These are phyloP conservation scores for Coffea humblotiana DNA, from an alignment of 305 asterid genomes.

Conservation along the genomic window DNA sequence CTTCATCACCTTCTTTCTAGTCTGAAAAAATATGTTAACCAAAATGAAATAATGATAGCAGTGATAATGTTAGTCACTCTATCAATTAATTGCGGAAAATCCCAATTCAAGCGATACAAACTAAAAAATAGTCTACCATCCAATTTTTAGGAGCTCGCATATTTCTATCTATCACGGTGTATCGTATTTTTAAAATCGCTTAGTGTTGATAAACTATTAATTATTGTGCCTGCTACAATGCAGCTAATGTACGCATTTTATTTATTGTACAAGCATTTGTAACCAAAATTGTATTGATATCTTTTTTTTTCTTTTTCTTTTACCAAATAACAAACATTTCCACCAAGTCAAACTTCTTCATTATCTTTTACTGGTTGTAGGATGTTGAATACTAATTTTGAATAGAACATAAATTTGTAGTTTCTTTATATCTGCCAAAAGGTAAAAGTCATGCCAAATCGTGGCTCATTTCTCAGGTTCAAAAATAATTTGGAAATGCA, in stretches of 20 bases:
- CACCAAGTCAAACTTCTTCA: background rate
- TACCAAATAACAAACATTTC: background rate
- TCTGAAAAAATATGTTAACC: background rate
- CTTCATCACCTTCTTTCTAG: conserved; percentile 20
- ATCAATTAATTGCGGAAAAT: background rate
- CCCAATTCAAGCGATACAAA: too few species aligned
- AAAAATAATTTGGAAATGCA: too few species aligned
- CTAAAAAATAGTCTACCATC: too few species aligned
- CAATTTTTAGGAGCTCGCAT: too few species aligned
- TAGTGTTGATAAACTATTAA: background rate
- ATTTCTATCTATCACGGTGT: too few species aligned
- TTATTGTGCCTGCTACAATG: background rate
- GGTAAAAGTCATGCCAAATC: background rate
- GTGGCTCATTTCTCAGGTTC: background rate
- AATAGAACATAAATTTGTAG: too few species aligned
- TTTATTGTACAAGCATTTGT: background rate
- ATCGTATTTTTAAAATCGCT: too few species aligned
- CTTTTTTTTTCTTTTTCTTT: background rate
- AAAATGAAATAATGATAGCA: too few species aligned
- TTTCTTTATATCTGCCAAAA: background rate
- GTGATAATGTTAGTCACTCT: background rate
- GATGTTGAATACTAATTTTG: background rate
- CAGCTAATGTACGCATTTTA: background rate
- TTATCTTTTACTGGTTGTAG: background rate
- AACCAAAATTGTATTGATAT: background rate